Base-by-base conservation (phyloP, 2,329 filamentous ascomycete species). In the Dothideomycetidae sp. region DNA sequence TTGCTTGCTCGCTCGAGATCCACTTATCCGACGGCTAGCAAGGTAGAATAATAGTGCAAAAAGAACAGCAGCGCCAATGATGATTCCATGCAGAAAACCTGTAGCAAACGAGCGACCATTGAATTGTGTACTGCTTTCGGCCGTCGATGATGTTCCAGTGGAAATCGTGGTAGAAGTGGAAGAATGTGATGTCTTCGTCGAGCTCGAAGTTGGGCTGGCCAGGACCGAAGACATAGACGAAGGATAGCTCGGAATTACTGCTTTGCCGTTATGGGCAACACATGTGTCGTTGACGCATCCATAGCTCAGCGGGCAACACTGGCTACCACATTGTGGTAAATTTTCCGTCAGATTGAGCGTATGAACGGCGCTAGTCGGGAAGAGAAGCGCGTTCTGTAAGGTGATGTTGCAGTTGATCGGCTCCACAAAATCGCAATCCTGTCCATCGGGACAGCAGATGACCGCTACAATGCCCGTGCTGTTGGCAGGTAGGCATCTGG, bases 221-320 rank as follows among this genome's bases (percentile, higher is more conserved):
- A 42, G 5, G 4, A 36, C 12, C 15, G 35, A 34, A 11, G 42
- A 29, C 5, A 50, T 41, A 5, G 42, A 28, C 26, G 40, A 17
- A 4, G 33, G 29, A 36, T 33, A 12, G 42, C 13, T 33, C 31
- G 31, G 39, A 29, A 42, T 32, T 9, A 42, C 29, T 13, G 41
- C 14, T 15, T 41, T 70, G 48, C 78, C 66, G 11, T 58, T 44
- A 43, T 74, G 55, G 47, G 59, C 62, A 9, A 62, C 52, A 48
- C 79, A 84, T 34, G 56, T 54, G 29, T 59, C 59, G 36, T 52
- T 53, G 23, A 67, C 56, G 58, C 81, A 86, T 1, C 62, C 59
- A 57, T 78, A 85, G 2, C 81, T 81, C 54, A 77, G 76, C 0
- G 81, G 80, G 52, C 81, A 86, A 57, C 80, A 86, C 37, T 47